Evolutionary conservation across 1,284 basidiomycete genomes (phyloP), one percentile per base, ranked within the genome.

Genomic region (Puccinia polysora): DNA sequence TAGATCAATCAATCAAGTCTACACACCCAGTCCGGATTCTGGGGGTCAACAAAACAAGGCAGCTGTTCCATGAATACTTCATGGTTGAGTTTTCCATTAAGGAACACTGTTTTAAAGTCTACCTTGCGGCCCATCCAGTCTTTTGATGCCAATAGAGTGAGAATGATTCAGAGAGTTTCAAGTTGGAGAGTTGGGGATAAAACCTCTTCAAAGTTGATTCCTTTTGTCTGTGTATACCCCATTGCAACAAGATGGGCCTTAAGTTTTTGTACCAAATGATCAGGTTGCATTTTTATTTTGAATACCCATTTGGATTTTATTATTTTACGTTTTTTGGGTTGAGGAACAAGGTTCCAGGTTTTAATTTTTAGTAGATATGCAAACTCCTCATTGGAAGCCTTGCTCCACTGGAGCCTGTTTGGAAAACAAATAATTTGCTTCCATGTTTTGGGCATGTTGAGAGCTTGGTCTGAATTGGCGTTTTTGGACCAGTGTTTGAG

Each of bases 1-100:
- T n/a, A n/a, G n/a, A n/a, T n/a, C n/a, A n/a, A n/a, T n/a, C n/a
- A n/a, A n/a, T n/a, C n/a, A n/a, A n/a, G n/a, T n/a, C n/a, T n/a
- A n/a, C 50, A 53, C 7, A 53, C 50, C 50, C 50, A 53, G 50
- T 53, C 50, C 50, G 50, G 50, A 43, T 53, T 7, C 7, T 53
- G n/a, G 18, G 8, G 8, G 25, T 53, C 50, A 8, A 8, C 50
- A 53, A 20, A 53, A 20, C 50, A 7, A 53, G 50, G 50, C 7
- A 20, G 50, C 20, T 53, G 50, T 20, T n/a, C 25, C 50, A 53
- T 53, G 50, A 20, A 53, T 10, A 53, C 20, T 7, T 7, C 8
- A 20, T 53, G 7, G 8, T 53, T 20, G 10, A 43, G 40, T 8
- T 18, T 8, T 8, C 40, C 40, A 43, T 43, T 43, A 18, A 43